These are phyloP conservation scores for Russula sp. DNA, from an alignment of 768 basidiomycete genomes.

Conservation along the genomic window DNA sequence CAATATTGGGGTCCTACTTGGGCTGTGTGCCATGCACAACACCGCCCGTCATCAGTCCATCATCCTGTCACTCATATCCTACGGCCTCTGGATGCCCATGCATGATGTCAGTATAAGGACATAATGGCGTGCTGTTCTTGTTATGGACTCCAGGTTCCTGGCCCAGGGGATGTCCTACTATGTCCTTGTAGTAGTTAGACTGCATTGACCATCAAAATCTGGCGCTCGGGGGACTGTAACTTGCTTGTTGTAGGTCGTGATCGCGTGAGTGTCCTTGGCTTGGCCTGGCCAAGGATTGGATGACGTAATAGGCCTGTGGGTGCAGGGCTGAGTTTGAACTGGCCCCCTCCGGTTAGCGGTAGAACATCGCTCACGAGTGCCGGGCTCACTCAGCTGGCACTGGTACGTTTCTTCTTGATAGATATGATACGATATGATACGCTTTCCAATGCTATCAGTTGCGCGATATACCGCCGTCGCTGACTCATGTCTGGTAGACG, in stretches of 20 bases:
- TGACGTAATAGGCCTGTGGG: neutral
- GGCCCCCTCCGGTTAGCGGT: neutral
- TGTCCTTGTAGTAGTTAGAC: neutral
- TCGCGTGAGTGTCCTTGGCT: too few species aligned
- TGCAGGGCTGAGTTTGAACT: neutral
- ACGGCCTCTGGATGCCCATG: neutral
- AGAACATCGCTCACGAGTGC: neutral
- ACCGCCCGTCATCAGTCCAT: too few species aligned
- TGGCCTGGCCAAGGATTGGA: neutral
- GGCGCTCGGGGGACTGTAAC: neutral
- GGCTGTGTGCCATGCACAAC: neutral
- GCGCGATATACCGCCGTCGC: slow-evolving; percentile 6
- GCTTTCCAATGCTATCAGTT: neutral
- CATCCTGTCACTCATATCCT: neutral
- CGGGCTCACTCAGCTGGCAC: neutral
- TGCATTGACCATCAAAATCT: neutral
- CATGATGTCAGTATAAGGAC: neutral
- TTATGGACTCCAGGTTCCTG: neutral
- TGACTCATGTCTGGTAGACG: neutral
- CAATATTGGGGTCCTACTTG: neutral
- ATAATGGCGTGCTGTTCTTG: neutral
- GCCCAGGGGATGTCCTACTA: neutral
- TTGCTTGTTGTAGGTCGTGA: too few species aligned
- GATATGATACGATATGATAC: neutral
- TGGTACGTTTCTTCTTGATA: slow-evolving; percentile 7